A percentile compares a stretch with the other conserved stretches of the same genome.
These are phyloP conservation scores for Lentinula boryana DNA, from an alignment of 768 basidiomycete species.

Conservation along the genomic window DNA sequence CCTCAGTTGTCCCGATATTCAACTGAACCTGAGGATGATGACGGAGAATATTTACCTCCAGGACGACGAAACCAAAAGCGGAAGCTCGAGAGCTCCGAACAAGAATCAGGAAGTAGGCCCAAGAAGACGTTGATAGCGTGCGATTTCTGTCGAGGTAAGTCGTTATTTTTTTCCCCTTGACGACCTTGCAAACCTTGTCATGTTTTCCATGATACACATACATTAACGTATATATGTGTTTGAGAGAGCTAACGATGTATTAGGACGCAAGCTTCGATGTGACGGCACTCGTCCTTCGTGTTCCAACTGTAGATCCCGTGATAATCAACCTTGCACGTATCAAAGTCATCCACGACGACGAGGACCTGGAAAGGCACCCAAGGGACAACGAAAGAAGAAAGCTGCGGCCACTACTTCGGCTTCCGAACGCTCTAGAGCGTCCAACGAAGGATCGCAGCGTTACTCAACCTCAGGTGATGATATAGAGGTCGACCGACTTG, in stretches of 20 bases:
- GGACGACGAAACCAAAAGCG: slow-evolving; percentile 20
- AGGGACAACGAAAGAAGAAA: slow-evolving; percentile 47
- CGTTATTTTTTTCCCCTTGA: not conserved
- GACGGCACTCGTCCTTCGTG: slow-evolving; percentile 62
- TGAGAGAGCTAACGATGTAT: not conserved
- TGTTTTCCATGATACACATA: slow-evolving; percentile 2
- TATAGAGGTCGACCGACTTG: slow-evolving; percentile 16
- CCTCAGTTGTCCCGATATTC: slow-evolving; percentile 2
- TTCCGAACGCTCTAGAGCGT: slow-evolving; percentile 9
- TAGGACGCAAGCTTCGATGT: slow-evolving; percentile 73
- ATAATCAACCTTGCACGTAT: slow-evolving; percentile 17
- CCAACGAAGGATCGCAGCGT: slow-evolving; percentile 9
- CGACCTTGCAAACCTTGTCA: not conserved
- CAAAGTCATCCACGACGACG: slow-evolving; percentile 39
- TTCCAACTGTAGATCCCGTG: slow-evolving; percentile 53
- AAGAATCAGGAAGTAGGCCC: slow-evolving; percentile 18
- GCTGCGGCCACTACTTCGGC: slow-evolving; percentile 2
- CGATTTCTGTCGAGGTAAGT: slow-evolving; percentile 69
- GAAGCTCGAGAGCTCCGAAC: slow-evolving; percentile 16
- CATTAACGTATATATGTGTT: not conserved
- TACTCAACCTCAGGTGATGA: slow-evolving; percentile 9
- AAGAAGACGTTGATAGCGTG: slow-evolving; percentile 63
- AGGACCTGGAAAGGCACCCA: slow-evolving; percentile 72
- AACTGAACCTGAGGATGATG: slow-evolving; percentile 18
- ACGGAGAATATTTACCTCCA: slow-evolving; percentile 14